These are phyloP conservation scores for Lolium perenne DNA, from an alignment of 176 grass and related monocot species.

Conservation along the genomic window DNA sequence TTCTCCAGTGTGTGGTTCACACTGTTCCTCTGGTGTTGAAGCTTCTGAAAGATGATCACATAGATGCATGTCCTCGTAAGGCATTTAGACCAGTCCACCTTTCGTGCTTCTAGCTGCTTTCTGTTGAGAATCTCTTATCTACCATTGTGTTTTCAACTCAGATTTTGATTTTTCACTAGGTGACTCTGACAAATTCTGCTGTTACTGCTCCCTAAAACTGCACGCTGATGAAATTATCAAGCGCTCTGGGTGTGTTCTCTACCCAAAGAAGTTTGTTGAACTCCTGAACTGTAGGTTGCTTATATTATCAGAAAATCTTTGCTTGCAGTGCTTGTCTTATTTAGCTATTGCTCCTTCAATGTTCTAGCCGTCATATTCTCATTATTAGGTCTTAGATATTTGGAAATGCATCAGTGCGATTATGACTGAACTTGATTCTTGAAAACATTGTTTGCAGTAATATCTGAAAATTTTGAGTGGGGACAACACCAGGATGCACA, in stretches of 20 bases:
- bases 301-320: conserved; percentile 9
- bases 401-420: background rate
- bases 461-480: conserved; percentile 44
- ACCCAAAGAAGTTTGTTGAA: conserved; percentile 24
- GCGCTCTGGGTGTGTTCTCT: conserved; percentile 6
- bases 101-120: background rate
- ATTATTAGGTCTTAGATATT: background rate
- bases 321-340: background rate
- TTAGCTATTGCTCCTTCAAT: background rate
- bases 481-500: conserved; percentile 60
- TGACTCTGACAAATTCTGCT: conserved; percentile 14
- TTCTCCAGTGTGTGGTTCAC: conserved; percentile 66
- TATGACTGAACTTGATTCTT: conserved; percentile 20
- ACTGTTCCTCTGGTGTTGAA: conserved; percentile 60
- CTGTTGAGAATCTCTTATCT: background rate
- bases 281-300: conserved; percentile 21
- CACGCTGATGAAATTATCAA: conserved; percentile 14
- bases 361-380: background rate
- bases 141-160: background rate
- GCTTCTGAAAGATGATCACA: conserved; percentile 47
- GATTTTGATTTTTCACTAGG: conserved; percentile 1
- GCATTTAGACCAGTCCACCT: background rate
- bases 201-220: conserved; percentile 27
- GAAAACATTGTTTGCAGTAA: conserved; percentile 33
- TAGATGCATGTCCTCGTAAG: conserved; percentile 46